A percentile compares a stretch with the other conserved stretches of the same genome.
Evolutionary conservation across 2,329 filamentous ascomycete genomes (phyloP).

Genomic region (Colletotrichum costaricense): DNA sequence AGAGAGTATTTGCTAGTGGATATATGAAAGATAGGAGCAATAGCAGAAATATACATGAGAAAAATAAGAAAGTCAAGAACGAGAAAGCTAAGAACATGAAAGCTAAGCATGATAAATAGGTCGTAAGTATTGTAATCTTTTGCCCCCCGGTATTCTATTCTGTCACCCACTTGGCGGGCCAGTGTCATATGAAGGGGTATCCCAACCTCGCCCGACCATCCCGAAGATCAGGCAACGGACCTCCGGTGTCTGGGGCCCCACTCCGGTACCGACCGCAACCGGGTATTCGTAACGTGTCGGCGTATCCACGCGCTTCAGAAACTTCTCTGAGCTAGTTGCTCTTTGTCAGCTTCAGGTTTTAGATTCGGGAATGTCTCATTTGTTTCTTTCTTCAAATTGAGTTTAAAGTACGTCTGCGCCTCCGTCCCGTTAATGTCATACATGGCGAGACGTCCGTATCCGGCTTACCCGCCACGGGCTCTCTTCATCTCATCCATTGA

Average conservation of each 20-base stretch:
- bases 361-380: neutral
- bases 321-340: neutral
- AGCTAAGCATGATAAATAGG: too few species aligned
- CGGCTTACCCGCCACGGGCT: constrained; percentile 1
- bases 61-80: too few species aligned
- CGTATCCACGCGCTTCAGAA: neutral
- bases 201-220: neutral
- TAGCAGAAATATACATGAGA: too few species aligned
- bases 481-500: constrained; percentile 3
- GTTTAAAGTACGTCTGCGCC: neutral
- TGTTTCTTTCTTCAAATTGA: neutral
- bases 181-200: neutral
- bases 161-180: too few species aligned
- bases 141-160: too few species aligned
- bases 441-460: neutral
- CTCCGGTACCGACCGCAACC: neutral
- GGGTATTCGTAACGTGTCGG: neutral
- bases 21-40: too few species aligned
- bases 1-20: too few species aligned
- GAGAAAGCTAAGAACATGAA: too few species aligned
- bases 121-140: too few species aligned
- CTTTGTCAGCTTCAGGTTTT: neutral
- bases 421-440: too few species aligned
- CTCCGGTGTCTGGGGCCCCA: constrained; percentile 6
- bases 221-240: neutral